Percentiles rank a stretch among this genome's conserved stretches.
Evolutionary conservation across 139 green algal genomes (phyloP).

Genomic region (Picochlorum sp.): DNA sequence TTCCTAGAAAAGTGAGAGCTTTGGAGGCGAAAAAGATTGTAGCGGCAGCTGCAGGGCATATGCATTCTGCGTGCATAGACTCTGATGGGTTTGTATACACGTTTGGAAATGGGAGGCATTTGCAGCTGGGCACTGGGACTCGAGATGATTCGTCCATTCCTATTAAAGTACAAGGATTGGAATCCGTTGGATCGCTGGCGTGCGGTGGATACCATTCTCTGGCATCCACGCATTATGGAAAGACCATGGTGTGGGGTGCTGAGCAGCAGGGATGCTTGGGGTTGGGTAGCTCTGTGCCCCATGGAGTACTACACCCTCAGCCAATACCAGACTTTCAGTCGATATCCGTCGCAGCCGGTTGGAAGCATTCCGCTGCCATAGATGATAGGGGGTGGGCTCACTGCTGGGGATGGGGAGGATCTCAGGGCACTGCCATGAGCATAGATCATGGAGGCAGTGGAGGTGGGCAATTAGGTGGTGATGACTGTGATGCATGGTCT

Average conservation of each 20-base stretch:
- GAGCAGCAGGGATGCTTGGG: slow-evolving; percentile 28
- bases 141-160: not conserved
- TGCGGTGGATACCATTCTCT: slow-evolving; percentile 31
- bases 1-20: slow-evolving; percentile 23
- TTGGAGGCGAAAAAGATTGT: slow-evolving; percentile 19
- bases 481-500: slow-evolving; percentile 41
- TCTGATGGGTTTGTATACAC: slow-evolving; percentile 9
- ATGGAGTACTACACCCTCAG: not conserved
- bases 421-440: slow-evolving; percentile 15
- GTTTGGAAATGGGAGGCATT: slow-evolving; percentile 24
- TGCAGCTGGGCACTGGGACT: slow-evolving; percentile 8
- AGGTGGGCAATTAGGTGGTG: slow-evolving; percentile 42
- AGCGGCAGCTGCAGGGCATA: slow-evolving; percentile 26
- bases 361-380: slow-evolving; percentile 34
- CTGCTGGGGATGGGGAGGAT: slow-evolving; percentile 43
- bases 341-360: slow-evolving; percentile 19
- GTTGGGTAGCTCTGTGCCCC: slow-evolving; percentile 11
- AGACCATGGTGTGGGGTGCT: slow-evolving; percentile 30
- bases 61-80: slow-evolving; percentile 28
- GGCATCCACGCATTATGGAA: slow-evolving; percentile 14
- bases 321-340: not conserved
- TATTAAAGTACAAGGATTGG: not conserved
- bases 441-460: slow-evolving; percentile 18
- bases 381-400: slow-evolving; percentile 13
- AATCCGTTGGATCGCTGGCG: slow-evolving; percentile 8